phyloP scores from a whole-genome alignment of 75 land plant genomes.

The Selaginella moellendorffii region DNA sequence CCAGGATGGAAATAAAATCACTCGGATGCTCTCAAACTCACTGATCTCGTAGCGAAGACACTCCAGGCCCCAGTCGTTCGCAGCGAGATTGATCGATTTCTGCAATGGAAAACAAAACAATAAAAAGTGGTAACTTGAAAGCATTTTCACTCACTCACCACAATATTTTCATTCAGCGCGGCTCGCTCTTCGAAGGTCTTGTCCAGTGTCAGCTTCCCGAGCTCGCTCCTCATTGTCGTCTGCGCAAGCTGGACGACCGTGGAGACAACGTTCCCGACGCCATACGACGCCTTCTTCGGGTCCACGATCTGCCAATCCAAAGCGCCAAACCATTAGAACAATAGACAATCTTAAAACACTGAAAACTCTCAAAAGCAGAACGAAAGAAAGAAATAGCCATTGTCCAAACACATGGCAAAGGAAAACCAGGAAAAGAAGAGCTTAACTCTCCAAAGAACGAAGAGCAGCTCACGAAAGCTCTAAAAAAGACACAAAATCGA shows the following conservation, averaged over 20 bases:
- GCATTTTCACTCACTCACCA: constrained; percentile 31
- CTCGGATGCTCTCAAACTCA: constrained; percentile 14
- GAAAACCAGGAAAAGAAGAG: background rate
- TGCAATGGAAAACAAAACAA: constrained; percentile 12
- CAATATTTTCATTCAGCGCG: constrained; percentile 79
- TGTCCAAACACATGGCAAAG: background rate
- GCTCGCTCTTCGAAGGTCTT: constrained; percentile 91
- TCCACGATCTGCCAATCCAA: constrained; percentile 94
- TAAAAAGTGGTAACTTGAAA: background rate
- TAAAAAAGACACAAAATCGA: background rate
- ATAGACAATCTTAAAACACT: too few species aligned
- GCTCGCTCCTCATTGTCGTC: constrained; percentile 90
- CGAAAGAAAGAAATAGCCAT: background rate
- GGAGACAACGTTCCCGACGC: constrained; percentile 75
- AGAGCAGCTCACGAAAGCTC: too few species aligned
- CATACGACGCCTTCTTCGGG: constrained; percentile 77
- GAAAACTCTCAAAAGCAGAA: constrained; percentile 3
- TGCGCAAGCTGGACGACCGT: constrained; percentile 92
- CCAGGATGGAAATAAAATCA: background rate
- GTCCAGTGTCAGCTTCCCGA: constrained; percentile 90
- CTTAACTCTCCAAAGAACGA: background rate
- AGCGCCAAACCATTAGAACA: too few species aligned
- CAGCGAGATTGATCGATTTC: constrained; percentile 77
- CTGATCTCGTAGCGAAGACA: constrained; percentile 87
- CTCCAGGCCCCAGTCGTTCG: constrained; percentile 71